Evolutionary conservation across 345 rosid genomes (phyloP), one percentile per base, ranked within the genome.

Genomic region (Bruguiera gymnorhiza): DNA sequence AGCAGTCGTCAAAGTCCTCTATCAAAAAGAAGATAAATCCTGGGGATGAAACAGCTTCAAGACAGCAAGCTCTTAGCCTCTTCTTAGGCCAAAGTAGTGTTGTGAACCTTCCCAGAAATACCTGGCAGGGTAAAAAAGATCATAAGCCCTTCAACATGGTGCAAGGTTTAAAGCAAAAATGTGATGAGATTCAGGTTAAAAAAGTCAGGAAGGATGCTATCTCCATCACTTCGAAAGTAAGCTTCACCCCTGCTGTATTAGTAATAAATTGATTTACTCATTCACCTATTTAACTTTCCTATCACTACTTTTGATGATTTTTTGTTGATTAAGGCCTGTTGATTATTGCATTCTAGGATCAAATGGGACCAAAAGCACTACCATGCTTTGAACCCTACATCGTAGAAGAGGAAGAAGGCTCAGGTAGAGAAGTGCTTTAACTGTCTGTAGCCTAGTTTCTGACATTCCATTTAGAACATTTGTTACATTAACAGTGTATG

Each of bases 401-500:
- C 57, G 85, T 90, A 27, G 90, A 87, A 81, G 94, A 84, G 73
- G 93, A 92, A 81, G 99, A 89, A 76, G 99, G 97, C 61, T 92
- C 99, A 81, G 98, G 99, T 90, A 86, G 32, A 48, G 46, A 24
- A 64, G 43, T 29, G 64, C 31, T 62, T 66, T 13, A 65, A 56
- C 21, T 66, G 63, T 67, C 31, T 24, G 20, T 55, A 39, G 59
- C 56, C 19, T 37, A 65, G 56, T 68, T 31, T 37, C 27, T 20
- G 24, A 2, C 60, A 30, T 30, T 48, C 19, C 6, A 8, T 50
- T 61, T 20, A 29, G n/a, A 37, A 8, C 37, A 68, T 58, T 15
- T 6, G 34, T 66, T 69, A 34, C 52, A 34, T 56, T 72, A 67
- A 67, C 65, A 18, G 55, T 66, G n/a, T 50, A 59, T 67, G 37